Conservation (phyloP, 768 basidiomycete species). For the Strobilomyces confusus region DNA sequence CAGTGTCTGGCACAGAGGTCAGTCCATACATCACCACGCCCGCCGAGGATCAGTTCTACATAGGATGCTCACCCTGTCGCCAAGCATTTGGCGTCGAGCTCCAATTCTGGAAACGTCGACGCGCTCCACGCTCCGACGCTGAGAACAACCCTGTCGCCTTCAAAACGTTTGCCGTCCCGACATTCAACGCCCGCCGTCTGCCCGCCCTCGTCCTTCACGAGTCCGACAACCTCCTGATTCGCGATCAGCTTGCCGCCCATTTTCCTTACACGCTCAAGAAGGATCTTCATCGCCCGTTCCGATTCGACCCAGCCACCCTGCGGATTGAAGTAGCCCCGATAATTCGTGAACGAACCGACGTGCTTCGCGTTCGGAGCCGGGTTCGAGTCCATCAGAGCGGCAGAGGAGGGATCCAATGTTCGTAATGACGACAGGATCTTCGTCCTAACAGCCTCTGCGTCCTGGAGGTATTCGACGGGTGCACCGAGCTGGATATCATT, state of each 20-base stretch:
- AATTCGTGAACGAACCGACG: slow-evolving; percentile 17
- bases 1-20: slow-evolving; percentile 56
- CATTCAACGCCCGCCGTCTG: slow-evolving; percentile 60
- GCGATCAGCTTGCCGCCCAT: slow-evolving; percentile 58
- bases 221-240: slow-evolving; percentile 52
- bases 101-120: slow-evolving; percentile 61
- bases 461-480: slow-evolving; percentile 34
- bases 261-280: slow-evolving; percentile 52
- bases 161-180: slow-evolving; percentile 49
- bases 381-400: not conserved
- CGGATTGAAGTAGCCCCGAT: slow-evolving; percentile 63
- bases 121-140: slow-evolving; percentile 86
- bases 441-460: slow-evolving; percentile 10
- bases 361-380: not conserved
- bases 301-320: slow-evolving; percentile 88
- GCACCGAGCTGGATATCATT: slow-evolving; percentile 64
- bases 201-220: slow-evolving; percentile 39
- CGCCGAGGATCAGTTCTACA: not conserved
- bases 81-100: slow-evolving; percentile 47
- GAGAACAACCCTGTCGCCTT: slow-evolving; percentile 59
- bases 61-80: slow-evolving; percentile 73
- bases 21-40: not conserved
- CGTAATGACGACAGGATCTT: slow-evolving; percentile 18
- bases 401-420: not conserved
- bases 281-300: slow-evolving; percentile 52